Evolutionary conservation across 2,329 filamentous ascomycete species (phyloP), one percentile per base, ranked within the genome.

Genomic region (Talaromyces rugulosus): DNA sequence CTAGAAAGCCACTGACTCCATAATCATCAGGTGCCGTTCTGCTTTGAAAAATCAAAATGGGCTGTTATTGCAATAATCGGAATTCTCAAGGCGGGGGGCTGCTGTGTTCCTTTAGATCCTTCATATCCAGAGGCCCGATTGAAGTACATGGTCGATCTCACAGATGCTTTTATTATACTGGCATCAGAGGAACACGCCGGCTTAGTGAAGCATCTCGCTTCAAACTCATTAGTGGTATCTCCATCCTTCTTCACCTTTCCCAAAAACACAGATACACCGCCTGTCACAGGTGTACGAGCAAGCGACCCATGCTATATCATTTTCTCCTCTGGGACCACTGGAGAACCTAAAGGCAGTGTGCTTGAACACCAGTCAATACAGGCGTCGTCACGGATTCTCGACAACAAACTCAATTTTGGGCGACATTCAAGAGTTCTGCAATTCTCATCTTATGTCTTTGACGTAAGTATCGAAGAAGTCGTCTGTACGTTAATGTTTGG

Each of bases 331-430:
- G 82, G 83, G 0, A 83, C 82, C 7, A 82, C 83, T 0, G 81
- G 81, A 28, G 72, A 70, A 1, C 73, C 73, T 1, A 85, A 85
- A 60, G 87, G 86, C 2, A 82, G 88, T 23, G 83, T 85, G 42
- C 85, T 88, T 58, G 84, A 82, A 1, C 88, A 90, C 64, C 73
- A 76, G 0, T 82, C 85, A 0, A 79, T 88, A 40, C 36, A 40
- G 36, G 36, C 36, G 16, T 40, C 36, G 36, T 40, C 36, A 12
- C 36, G 36, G 16, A 40, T 40, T 40, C 36, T 40, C 36, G 36
- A 40, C 36, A 40, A 40, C 16, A 40, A 40, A 40, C 36, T 40
- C 36, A 40, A 40, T 40, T 40, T 40, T 40, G 36, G 36, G 81
- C 11, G 79, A 80, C 0, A 83, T 86, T 62, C 83, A 81, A 0